Conservation (phyloP, 306 rosid species). For the Astragalus glycyphyllos region DNA sequence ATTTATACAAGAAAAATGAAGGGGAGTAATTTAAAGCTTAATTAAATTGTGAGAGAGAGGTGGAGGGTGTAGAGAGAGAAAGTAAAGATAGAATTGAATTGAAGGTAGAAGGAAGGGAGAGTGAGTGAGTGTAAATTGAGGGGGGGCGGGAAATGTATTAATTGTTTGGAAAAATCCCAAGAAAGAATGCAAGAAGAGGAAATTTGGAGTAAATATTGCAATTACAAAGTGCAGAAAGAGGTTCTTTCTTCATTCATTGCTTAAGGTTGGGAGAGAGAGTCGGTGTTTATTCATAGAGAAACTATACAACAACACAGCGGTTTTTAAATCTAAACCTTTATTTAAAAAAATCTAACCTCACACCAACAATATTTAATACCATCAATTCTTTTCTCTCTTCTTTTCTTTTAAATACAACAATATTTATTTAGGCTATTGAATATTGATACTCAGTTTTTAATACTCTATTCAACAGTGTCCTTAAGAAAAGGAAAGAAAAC, state of each 20-base stretch:
- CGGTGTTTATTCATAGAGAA: conserved; percentile 54
- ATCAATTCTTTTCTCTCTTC: not conserved
- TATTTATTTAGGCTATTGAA: no score
- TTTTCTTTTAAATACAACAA: no score
- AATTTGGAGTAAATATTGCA: conserved; percentile 81
- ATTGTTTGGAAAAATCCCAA: conserved; percentile 74
- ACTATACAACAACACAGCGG: conserved; percentile 33
- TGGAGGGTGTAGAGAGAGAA: conserved; percentile 45
- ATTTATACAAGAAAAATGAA: conserved; percentile 65
- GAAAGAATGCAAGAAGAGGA: conserved; percentile 74
- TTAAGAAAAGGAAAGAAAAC: no score
- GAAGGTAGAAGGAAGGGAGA: conserved; percentile 63
- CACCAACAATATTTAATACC: conserved; percentile 58
- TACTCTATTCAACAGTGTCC: no score
- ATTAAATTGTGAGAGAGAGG: conserved; percentile 70
- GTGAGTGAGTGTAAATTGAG: conserved; percentile 87
- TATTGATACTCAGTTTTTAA: no score
- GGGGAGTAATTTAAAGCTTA: conserved; percentile 68
- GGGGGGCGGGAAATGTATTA: conserved; percentile 81
- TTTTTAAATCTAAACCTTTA: conserved; percentile 62
- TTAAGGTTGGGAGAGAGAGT: conserved; percentile 45
- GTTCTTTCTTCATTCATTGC: conserved; percentile 83
- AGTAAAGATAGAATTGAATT: conserved; percentile 47
- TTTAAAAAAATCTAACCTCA: conserved; percentile 51
- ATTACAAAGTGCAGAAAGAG: conserved; percentile 62